These are phyloP conservation scores for Alternaria panax DNA, from an alignment of 2,329 filamentous ascomycete species.

Conservation along the genomic window DNA sequence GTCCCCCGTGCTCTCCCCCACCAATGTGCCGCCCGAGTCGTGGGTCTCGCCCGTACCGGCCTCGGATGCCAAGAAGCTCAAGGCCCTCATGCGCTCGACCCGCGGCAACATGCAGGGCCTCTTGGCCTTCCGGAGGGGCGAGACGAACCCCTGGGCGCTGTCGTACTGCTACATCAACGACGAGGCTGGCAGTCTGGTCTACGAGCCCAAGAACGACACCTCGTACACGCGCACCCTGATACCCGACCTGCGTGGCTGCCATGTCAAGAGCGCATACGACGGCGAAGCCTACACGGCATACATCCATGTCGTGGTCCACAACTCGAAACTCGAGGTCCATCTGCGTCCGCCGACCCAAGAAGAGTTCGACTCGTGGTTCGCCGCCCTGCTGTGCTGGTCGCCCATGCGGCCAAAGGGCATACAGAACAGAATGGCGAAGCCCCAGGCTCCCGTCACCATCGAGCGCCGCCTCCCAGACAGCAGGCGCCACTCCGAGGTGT, in stretches of 20 bases:
- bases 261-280: constrained; percentile 63
- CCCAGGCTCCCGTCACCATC: constrained; percentile 51
- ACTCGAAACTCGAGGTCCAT: constrained; percentile 66
- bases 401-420: constrained; percentile 70
- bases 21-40: constrained; percentile 41
- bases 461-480: constrained; percentile 50
- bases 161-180: constrained; percentile 83
- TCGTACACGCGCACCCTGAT: constrained; percentile 70
- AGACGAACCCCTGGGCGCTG: constrained; percentile 68
- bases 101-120: constrained; percentile 82
- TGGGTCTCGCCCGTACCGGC: constrained; percentile 58
- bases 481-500: constrained; percentile 59
- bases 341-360: constrained; percentile 69
- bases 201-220: constrained; percentile 72
- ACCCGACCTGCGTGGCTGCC: constrained; percentile 77
- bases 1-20: constrained; percentile 31
- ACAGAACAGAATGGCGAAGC: constrained; percentile 61
- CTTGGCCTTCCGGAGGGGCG: constrained; percentile 73
- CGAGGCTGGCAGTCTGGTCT: constrained; percentile 75
- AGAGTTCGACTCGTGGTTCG: constrained; percentile 81
- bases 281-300: constrained; percentile 58
- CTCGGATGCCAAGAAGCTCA: constrained; percentile 73
- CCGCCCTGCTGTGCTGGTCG: constrained; percentile 82
- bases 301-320: constrained; percentile 61
- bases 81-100: constrained; percentile 78